Evolutionary conservation across 495 filamentous ascomycete species (phyloP).

Genomic region (Daldinia vernicosa): DNA sequence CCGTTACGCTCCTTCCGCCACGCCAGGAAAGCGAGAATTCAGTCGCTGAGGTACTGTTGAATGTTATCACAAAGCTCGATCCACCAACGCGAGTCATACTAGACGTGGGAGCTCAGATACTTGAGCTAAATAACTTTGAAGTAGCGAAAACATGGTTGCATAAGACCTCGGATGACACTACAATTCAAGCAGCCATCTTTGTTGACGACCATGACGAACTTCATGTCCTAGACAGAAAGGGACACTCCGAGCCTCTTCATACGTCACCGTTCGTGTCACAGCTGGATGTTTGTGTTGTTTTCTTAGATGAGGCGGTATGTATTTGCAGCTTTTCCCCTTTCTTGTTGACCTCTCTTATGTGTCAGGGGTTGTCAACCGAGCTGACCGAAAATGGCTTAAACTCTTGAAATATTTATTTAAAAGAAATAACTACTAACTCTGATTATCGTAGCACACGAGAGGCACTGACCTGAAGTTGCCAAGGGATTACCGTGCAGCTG

Average conservation of each 20-base stretch:
- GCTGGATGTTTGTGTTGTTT: conserved; percentile 71
- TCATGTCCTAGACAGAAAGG: conserved; percentile 54
- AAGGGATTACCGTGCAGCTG: conserved; percentile 64
- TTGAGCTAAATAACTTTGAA: conserved; percentile 67
- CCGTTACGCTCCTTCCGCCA: conserved; percentile 45
- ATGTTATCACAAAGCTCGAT: conserved; percentile 50
- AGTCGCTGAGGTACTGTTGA: conserved; percentile 58
- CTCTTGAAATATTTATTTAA: neutral
- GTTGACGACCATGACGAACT: conserved; percentile 62
- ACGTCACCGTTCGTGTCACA: conserved; percentile 68
- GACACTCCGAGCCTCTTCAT: conserved; percentile 59
- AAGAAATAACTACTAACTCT: neutral
- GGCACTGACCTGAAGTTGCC: conserved; percentile 79
- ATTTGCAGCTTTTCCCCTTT: neutral
- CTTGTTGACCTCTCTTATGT: neutral
- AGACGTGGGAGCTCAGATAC: conserved; percentile 77
- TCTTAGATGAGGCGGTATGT: conserved; percentile 69
- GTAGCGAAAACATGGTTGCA: conserved; percentile 62
- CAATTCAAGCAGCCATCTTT: conserved; percentile 63
- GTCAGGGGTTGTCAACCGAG: neutral
- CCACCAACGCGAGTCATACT: conserved; percentile 67
- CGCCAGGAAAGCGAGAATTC: conserved; percentile 16
- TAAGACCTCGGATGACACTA: conserved; percentile 22
- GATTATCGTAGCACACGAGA: conserved; percentile 64
- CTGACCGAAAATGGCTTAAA: neutral